Base-by-base conservation (phyloP, 148 eudicot genomes). In the Rhododendron simsii region DNA sequence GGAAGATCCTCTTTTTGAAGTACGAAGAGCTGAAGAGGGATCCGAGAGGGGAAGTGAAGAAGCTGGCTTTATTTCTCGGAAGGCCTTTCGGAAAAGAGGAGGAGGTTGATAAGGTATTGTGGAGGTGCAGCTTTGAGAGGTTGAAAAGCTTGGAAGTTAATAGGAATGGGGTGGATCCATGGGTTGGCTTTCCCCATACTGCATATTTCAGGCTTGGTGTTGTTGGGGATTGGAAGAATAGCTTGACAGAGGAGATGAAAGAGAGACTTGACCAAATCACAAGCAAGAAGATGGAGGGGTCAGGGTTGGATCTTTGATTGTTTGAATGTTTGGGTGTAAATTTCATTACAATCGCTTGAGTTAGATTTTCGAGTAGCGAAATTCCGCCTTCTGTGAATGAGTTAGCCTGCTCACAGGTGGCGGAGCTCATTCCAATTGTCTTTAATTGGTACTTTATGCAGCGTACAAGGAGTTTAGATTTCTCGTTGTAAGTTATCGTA, bases 21-120 rank as follows among this genome's bases (percentile, higher is more conserved):
- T 89, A 86, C 51, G 88, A 89, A 35, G 90, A 89, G 41, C 23
- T 89, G 79, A 81, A 84, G 71, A 87, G 80, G 44, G 80, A 89
- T 30, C 87, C 90, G 2, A 81, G 71, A 7, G 83, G 84, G 28
- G 73, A 89, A 50, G 89, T 89, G 84, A 84, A 26, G 67, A 84
- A 78, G 45, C 51, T 89, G 20, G 90, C 87, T 12, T 55, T 59
- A 18, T 87, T 89, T 69, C 75, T 89, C 20, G 90, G 83, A 48
- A 85, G 85, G 83, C 83, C 83, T 10, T 89, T 87, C n/a, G 86
- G 18, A 0, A 47, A 37, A 15, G 90, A 76, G 30, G 88, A 87
- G 71, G 82, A 87, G 53, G 78, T 65, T 41, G 85, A 83, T 12
- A 83, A 67, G 77, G 85, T 83, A 15, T 10, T 83, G 53, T 83